A percentile compares a stretch with the other conserved stretches of the same genome.
Evolutionary conservation across 2,329 filamentous ascomycete species (phyloP).

Genomic region (Arachnomyces sp.): DNA sequence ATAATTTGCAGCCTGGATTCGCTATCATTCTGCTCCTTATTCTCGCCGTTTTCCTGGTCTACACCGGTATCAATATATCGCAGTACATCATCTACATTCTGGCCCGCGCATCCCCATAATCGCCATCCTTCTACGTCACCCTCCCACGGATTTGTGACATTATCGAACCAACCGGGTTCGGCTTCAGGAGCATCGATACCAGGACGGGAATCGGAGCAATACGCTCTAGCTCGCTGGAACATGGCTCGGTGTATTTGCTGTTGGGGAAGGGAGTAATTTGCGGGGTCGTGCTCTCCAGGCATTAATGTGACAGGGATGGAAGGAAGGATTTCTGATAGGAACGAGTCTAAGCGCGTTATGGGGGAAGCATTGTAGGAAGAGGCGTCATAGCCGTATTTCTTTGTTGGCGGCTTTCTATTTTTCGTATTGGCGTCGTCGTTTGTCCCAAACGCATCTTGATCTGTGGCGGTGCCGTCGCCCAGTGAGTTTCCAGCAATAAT

Average conservation of each 20-base stretch:
- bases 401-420: conserved; percentile 48
- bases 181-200: conserved; percentile 21
- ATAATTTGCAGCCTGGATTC: conserved; percentile 78
- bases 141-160: conserved; percentile 88
- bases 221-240: conserved; percentile 69
- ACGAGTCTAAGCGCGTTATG: conserved; percentile 73
- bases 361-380: conserved; percentile 80
- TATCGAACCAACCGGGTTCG: conserved; percentile 70
- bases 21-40: conserved; percentile 35
- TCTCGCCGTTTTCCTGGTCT: conserved; percentile 18
- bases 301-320: conserved; percentile 83
- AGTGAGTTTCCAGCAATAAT: conserved; percentile 92
- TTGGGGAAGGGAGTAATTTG: conserved; percentile 83
- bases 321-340: conserved; percentile 72
- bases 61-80: conserved; percentile 66
- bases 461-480: conserved; percentile 36
- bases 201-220: conserved; percentile 38
- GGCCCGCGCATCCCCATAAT: conserved; percentile 76
- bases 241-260: conserved; percentile 89
- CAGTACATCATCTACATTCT: conserved; percentile 88
- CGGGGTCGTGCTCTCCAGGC: conserved; percentile 76
- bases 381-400: conserved; percentile 93
- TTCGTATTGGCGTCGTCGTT: conserved; percentile 12
- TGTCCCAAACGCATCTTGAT: conserved; percentile 36
- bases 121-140: conserved; percentile 86